Percentiles rank a stretch among this genome's conserved stretches.
phyloP scores from a whole-genome alignment of 2,329 filamentous ascomycete species.

The Aspergillus intermedius region DNA sequence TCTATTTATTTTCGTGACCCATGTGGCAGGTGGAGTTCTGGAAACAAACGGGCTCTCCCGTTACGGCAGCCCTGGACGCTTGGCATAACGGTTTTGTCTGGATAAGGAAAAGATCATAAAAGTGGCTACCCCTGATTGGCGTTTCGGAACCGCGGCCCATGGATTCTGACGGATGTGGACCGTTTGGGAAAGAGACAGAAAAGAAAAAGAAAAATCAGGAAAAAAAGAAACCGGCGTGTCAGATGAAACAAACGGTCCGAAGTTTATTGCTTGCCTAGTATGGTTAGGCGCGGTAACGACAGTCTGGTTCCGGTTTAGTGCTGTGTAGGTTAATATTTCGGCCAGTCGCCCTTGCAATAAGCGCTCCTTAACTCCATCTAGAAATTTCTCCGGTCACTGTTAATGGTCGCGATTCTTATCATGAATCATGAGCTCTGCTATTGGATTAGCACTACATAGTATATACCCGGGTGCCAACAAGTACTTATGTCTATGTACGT shows the following conservation, averaged over 20 bases:
- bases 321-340: not conserved
- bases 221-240: not conserved
- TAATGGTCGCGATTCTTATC: not conserved
- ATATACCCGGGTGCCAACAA: no score
- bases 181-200: not conserved
- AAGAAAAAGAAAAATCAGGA: not conserved
- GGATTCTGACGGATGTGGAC: not conserved
- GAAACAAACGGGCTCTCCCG: constrained; percentile 25
- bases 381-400: not conserved
- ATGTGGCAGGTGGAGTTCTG: constrained; percentile 26
- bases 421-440: not conserved
- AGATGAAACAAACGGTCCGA: not conserved
- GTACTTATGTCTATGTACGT: no score
- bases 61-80: constrained; percentile 16
- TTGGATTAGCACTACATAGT: no score
- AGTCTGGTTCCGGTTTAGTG: not conserved
- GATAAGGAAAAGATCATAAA: constrained; percentile 9
- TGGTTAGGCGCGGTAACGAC: not conserved
- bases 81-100: constrained; percentile 28
- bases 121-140: no score
- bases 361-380: not conserved
- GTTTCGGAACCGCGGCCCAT: not conserved
- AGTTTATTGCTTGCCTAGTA: not conserved
- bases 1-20: constrained; percentile 11
- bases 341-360: not conserved